phyloP scores from a whole-genome alignment of 129 eudicot genomes.

The Solidago caesia region DNA sequence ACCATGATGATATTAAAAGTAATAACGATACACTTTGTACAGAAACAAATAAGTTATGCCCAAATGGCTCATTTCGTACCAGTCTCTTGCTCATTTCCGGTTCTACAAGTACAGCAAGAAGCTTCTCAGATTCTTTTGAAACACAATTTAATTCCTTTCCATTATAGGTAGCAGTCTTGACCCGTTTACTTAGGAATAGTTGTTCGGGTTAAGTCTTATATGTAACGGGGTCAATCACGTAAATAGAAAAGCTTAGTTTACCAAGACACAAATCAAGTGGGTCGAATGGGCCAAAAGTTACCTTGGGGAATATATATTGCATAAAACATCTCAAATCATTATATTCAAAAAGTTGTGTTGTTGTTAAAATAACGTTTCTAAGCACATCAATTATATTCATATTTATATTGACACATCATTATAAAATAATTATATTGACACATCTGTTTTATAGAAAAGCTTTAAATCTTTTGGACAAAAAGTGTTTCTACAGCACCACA shows the following conservation, averaged over 20 bases:
- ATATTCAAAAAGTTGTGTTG: neutral
- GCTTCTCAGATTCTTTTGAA: constrained; percentile 75
- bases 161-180: neutral
- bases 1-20: neutral
- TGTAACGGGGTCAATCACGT: neutral
- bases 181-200: neutral
- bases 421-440: neutral
- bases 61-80: constrained; percentile 45
- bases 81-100: constrained; percentile 83
- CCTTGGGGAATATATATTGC: neutral
- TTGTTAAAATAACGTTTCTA: no score
- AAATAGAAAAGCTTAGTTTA: no score
- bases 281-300: neutral
- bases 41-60: neutral
- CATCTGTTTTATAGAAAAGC: neutral
- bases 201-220: neutral
- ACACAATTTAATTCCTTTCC: constrained; percentile 13
- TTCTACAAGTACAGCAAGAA: constrained; percentile 95
- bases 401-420: neutral
- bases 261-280: neutral
- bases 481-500: neutral
- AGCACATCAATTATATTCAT: neutral
- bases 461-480: neutral
- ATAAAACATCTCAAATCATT: neutral
- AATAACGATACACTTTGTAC: neutral